Conservation (phyloP, 768 basidiomycete genomes). For the Strobilomyces confusus region DNA sequence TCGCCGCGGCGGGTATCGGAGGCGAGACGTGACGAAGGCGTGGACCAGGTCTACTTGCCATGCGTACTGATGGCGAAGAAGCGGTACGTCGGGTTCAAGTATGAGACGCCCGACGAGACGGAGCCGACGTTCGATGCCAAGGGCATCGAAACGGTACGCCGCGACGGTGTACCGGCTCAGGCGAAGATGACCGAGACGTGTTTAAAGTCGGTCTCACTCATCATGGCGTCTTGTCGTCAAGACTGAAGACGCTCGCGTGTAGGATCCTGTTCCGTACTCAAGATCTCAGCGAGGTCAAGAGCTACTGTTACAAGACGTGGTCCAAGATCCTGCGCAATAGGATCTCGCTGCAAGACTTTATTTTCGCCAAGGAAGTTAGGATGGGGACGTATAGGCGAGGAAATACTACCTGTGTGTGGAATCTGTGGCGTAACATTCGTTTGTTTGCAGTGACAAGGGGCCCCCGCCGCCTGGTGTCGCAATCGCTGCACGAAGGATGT, state of each 20-base stretch:
- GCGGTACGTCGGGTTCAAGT: conserved; percentile 96
- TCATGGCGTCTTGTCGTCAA: neutral
- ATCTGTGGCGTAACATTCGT: neutral
- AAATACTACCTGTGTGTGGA: neutral
- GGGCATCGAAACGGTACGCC: conserved; percentile 93
- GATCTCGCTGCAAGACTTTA: conserved; percentile 87
- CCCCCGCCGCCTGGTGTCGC: conserved; percentile 90
- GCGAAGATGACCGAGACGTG: conserved; percentile 90
- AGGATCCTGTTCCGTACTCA: conserved; percentile 90
- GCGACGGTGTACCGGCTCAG: conserved; percentile 89
- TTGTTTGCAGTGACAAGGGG: conserved; percentile 59
- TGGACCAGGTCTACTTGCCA: conserved; percentile 83
- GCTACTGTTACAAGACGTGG: conserved; percentile 84
- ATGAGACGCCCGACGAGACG: conserved; percentile 74
- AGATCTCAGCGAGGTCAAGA: conserved; percentile 85
- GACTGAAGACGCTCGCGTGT: neutral
- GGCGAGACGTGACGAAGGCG: neutral
- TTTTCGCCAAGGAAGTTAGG: conserved; percentile 90
- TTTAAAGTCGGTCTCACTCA: conserved; percentile 59
- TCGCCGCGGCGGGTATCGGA: neutral
- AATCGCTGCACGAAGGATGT: conserved; percentile 73
- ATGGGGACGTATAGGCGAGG: conserved; percentile 88
- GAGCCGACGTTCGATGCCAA: conserved; percentile 91
- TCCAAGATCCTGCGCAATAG: conserved; percentile 75
- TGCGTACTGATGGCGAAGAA: conserved; percentile 98